phyloP scores from a whole-genome alignment of 2,329 filamentous ascomycete species.

The Tolypocladium endophyticum region DNA sequence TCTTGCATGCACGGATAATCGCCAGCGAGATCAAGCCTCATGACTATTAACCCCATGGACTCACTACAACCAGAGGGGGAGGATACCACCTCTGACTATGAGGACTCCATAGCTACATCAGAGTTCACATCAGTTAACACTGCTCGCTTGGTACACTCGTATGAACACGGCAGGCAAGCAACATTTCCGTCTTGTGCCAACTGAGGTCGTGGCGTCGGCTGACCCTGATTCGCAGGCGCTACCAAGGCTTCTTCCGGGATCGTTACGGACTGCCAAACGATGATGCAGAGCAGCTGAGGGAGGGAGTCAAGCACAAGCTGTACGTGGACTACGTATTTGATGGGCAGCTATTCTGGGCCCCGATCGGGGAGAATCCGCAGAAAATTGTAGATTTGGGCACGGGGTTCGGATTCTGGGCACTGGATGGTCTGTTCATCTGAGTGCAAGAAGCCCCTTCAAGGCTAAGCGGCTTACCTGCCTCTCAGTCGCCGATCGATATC shows the following conservation, averaged over 20 bases:
- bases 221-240: conserved; percentile 25
- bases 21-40: not conserved
- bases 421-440: conserved; percentile 28
- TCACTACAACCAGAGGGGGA: conserved; percentile 12
- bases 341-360: conserved; percentile 30
- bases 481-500: conserved; percentile 33
- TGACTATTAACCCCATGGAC: conserved; percentile 8
- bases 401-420: conserved; percentile 45
- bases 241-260: conserved; percentile 35
- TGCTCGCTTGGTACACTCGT: conserved; percentile 18
- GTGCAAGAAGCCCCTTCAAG: not conserved
- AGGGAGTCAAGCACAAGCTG: conserved; percentile 36
- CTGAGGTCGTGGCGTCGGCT: not conserved
- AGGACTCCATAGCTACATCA: conserved; percentile 23
- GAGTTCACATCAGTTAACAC: conserved; percentile 30
- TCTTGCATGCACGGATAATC: not conserved
- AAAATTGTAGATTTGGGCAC: conserved; percentile 41
- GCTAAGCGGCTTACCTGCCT: conserved; percentile 2
- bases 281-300: conserved; percentile 36
- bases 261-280: conserved; percentile 43
- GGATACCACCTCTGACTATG: conserved; percentile 27
- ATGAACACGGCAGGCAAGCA: conserved; percentile 25
- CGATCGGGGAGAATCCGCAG: conserved; percentile 32
- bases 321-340: conserved; percentile 35
- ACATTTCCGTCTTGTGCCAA: not conserved